Base-by-base conservation (phyloP, 306 rosid genomes). In the Aeschynomene evenia region DNA sequence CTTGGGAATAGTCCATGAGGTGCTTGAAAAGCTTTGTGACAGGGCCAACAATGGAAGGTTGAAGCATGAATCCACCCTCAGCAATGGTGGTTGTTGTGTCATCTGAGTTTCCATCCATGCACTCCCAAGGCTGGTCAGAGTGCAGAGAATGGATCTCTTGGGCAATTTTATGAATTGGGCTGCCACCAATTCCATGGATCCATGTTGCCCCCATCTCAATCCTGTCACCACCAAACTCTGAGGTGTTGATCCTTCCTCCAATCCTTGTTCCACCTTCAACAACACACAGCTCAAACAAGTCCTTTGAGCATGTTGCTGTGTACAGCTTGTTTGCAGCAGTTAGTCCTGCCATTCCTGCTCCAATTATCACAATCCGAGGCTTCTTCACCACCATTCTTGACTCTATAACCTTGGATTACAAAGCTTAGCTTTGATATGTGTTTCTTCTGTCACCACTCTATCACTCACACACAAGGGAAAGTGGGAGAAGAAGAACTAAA, bases 151-250 rank as follows among this genome's bases (percentile, higher is more conserved):
- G 54, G 70, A 75, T 90, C 66, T 88, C 81, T 12, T 77, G 75
- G 33, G 99, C 99, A 33, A 94, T 89, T 64, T 84, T 73, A 79
- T 91, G 82, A 68, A 94, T 70, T 24, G 99, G 99, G 62, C 99
- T 94, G 20, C 87, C 94, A 6, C 81, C 88, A 84, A 87, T 94
- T 70, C 99, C 99, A 62, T 94, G 99, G 88, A 94, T 94, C 99
- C 99, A 94, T 37, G 99, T 94, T 54, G 99, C 99, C 19, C 99
- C 99, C 96, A 91, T 86, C 88, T 94, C 99, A 59, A 94, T 86
- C 26, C 78, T 69, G 86, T 88, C 95, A 55, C 99, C 96, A 57
- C 96, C 96, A 62, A 94, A 94, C 84, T 91, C 96, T 0, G 86
- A 83, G 23, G 97, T 85, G 89, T 81, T 88, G 67, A 94, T 88